Base-by-base conservation (phyloP, 495 filamentous ascomycete genomes). In the Penicillium argentinense region DNA sequence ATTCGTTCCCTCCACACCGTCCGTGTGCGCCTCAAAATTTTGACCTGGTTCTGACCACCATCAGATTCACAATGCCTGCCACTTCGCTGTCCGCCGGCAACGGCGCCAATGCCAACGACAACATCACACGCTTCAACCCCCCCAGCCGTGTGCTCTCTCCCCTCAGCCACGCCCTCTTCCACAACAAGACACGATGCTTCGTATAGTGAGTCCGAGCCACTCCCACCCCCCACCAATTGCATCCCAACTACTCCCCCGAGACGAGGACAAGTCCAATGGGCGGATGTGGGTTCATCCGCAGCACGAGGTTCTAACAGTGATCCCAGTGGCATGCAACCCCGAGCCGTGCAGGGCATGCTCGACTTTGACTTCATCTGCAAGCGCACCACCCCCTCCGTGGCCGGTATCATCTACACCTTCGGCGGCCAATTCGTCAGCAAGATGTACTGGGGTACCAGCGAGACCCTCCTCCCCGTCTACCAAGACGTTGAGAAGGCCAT, bases 291-390 rank as follows among this genome's bases (percentile, higher is more conserved):
- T n/a, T n/a, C n/a, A n/a, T n/a, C n/a, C n/a, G n/a, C n/a, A n/a
- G n/a, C n/a, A n/a, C n/a, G n/a, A n/a, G n/a, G n/a, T n/a, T 39
- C 22, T 28, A 22, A 36, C 21, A 19, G 29, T 38, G 13, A 28
- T n/a, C n/a, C 22, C 55, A 86, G 83, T 75, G 93, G 93, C 61
- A 85, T 98, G 63, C 93, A 98, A 76, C 95, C 95, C 55, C 84
- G 89, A 66, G 93, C 93, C 60, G 95, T 97, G 57, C 93, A 98
- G 79, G 95, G 95, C 72, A 98, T 97, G 93, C 87, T 98, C 67
- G 93, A 98, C 72, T 98, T 98, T 73, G 93, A 98, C 80, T 98
- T 97, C 82, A 98, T 98, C 76, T 98, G 93, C 89, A 97, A 97
- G 82, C 88, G 93, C 48, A 79, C 79, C 66, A 95, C 90, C 12